Evolutionary conservation across 1,284 basidiomycete species (phyloP), one percentile per base, ranked within the genome.

Genomic region (Rhodotorula sp.): DNA sequence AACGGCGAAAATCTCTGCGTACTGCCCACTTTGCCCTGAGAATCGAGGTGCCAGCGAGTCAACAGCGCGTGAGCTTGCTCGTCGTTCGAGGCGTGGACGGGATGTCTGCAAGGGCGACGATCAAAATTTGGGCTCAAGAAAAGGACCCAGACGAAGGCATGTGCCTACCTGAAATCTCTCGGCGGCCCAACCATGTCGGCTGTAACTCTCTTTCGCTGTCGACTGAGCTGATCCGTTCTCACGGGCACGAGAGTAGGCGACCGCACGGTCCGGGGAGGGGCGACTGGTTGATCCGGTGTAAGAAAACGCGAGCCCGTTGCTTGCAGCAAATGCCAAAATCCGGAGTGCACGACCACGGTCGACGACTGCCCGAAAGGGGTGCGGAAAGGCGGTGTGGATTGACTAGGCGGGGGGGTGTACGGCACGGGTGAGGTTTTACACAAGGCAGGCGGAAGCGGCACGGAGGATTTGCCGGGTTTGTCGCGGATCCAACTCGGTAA

Each of bases 31-130:
- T 97, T 97, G 72, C 92, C 93, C 79, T 94, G 83, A 49, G 92
- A 91, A 81, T 97, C 93, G 60, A 91, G 89, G 49, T 91, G 90
- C 94, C 95, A 97, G 72, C 92, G 86, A 76, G 87, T 89, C 65
- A 97, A 87, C 69, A 97, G 86, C 47, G 91, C 92, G 80, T 92
- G 91, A 46, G 92, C 89, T 81, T 97, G 92, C 82, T 93, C 92
- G 31, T 89, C 91, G 81, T 96, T 92, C 69, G 92, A 94, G 26
- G 95, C 93, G 83, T 97, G 94, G 31, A 95, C 89, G 71, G 96
- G 86, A 82, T 97, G 95, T 64, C 93, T 95, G 78, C 49, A 67
- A 61, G 20, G 26, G 26, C 59, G 58, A 68, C 64, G 51, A 66
- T 58, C 76, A 58, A 39, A 67, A 12, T 47, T 31, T 23, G 71